Evolutionary conservation across 75 land plant genomes (phyloP), one percentile per base, ranked within the genome.

Genomic region (Pinus tabuliformis): DNA sequence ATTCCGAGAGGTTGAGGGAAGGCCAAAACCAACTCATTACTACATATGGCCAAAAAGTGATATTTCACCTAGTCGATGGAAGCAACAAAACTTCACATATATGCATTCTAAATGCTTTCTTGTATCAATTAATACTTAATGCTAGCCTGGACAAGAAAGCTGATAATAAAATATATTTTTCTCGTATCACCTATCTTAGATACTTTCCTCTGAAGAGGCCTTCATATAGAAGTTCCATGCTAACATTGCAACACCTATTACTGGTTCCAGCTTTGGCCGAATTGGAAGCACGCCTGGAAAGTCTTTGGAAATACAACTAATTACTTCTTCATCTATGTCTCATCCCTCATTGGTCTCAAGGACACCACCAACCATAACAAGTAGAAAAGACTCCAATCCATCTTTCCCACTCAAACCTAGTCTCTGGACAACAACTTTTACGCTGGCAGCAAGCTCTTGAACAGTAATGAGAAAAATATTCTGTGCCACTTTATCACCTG

Each of bases 341-440:
- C 93, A 91, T 59, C 81, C 88, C 79, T 82, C 76, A 57, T 93
- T 91, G 56, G 86, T 81, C 73, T 91, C 92, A 70, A 96, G 83
- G 70, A 96, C 96, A 52, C 99, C 96, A 71, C 99, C 99, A 79
- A 93, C 99, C 89, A 91, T 78, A 2, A 93, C 99, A 60, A 93
- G 89, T 17, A 96, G 96, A 76, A 96, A 96, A 18, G 83, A 16
- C 21, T 80, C 78, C 39, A 62, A 83, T 68, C 99, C 95, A 90
- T 94, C 97, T 26, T 26, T 26, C 26, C 26, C 26, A 26, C 26
- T 26, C 26, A 26, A 26, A 26, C 0, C 4, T 1, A 37, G 37
- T 37, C 3, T 37, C 37, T 37, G 37, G 37, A 37, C 37, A 37
- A 2, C 37, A 37, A 1, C 1, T 37, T 37, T 37, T 37, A 37